phyloP scores from a whole-genome alignment of 352 stramenopile species.

The Lagenidium giganteum region DNA sequence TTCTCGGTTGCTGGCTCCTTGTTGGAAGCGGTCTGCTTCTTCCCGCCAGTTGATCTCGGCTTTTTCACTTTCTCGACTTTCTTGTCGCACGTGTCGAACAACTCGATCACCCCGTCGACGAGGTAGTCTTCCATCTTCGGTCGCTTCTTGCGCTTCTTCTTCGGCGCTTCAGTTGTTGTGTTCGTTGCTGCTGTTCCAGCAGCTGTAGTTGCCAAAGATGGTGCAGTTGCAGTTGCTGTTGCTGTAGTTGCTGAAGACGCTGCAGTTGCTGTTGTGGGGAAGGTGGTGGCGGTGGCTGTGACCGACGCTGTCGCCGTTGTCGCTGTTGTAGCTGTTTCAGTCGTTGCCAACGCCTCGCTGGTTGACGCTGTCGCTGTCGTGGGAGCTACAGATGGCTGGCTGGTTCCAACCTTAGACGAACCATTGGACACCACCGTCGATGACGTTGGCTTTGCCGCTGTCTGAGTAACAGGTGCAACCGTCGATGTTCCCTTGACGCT shows the following conservation, averaged over 20 bases:
- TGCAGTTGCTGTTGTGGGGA: neutral
- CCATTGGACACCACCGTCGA: too few relatives aligned
- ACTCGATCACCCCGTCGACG: constrained; percentile 34
- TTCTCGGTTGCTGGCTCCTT: constrained; percentile 29
- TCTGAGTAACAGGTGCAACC: too few relatives aligned
- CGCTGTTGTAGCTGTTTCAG: neutral
- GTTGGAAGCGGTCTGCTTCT: too few relatives aligned
- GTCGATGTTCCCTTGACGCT: too few relatives aligned
- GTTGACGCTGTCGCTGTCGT: too few relatives aligned
- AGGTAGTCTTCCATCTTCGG: constrained; percentile 50
- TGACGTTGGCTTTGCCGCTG: too few relatives aligned
- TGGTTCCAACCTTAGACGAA: too few relatives aligned
- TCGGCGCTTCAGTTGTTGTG: neutral
- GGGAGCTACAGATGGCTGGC: too few relatives aligned
- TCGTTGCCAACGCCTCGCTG: too few relatives aligned
- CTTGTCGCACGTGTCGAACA: constrained; percentile 68
- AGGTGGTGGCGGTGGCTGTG: constrained; percentile 22
- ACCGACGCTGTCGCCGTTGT: neutral
- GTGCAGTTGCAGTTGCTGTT: neutral
- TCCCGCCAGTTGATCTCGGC: too few relatives aligned
- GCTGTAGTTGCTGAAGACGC: neutral
- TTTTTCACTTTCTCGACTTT: constrained; percentile 54
- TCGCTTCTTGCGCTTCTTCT: constrained; percentile 29
- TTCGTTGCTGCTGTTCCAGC: neutral
- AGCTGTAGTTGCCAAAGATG: neutral